Evolutionary conservation across 1,284 basidiomycete species (phyloP).

Genomic region (Macrocystidia cucumis): DNA sequence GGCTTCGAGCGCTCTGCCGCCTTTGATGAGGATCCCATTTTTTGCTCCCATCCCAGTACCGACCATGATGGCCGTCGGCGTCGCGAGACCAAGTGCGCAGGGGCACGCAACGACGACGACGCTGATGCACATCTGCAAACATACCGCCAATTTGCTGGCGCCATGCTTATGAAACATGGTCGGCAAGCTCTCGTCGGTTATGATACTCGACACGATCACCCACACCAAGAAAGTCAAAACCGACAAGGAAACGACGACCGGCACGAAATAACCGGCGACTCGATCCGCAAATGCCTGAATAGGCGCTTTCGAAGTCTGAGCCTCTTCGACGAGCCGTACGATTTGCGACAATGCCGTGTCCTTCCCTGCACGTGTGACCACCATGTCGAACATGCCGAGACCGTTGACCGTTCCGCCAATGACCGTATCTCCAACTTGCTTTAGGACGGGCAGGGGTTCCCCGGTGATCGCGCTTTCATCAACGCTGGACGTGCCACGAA

Average conservation of each 20-base stretch:
- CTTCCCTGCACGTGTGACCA: conserved; percentile 90
- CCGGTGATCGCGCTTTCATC: conserved; percentile 98
- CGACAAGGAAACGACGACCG: conserved; percentile 81
- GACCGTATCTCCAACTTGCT: conserved; percentile 76
- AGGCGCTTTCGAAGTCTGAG: conserved; percentile 96
- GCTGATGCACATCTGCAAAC: conserved; percentile 95
- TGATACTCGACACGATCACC: conserved; percentile 71
- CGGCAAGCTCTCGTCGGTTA: conserved; percentile 61
- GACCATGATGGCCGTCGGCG: conserved; percentile 99
- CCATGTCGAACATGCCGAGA: conserved; percentile 92
- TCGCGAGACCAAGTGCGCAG: conserved; percentile 93
- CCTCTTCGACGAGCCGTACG: conserved; percentile 94
- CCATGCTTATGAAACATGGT: conserved; percentile 81
- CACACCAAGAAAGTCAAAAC: conserved; percentile 79
- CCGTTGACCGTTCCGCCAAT: conserved; percentile 98
- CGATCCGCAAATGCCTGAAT: conserved; percentile 97
- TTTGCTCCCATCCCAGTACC: conserved; percentile 96
- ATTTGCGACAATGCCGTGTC: conserved; percentile 97
- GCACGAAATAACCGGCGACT: conserved; percentile 94
- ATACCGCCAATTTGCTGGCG: conserved; percentile 83
- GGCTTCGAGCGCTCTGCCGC: conserved; percentile 90
- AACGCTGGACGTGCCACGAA: conserved; percentile 80
- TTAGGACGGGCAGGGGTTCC: conserved; percentile 87
- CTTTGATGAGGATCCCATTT: conserved; percentile 98
- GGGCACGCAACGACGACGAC: conserved; percentile 99